Evolutionary conservation across 495 filamentous ascomycete genomes (phyloP).

Genomic region (Aspergillus carlsbadensis): DNA sequence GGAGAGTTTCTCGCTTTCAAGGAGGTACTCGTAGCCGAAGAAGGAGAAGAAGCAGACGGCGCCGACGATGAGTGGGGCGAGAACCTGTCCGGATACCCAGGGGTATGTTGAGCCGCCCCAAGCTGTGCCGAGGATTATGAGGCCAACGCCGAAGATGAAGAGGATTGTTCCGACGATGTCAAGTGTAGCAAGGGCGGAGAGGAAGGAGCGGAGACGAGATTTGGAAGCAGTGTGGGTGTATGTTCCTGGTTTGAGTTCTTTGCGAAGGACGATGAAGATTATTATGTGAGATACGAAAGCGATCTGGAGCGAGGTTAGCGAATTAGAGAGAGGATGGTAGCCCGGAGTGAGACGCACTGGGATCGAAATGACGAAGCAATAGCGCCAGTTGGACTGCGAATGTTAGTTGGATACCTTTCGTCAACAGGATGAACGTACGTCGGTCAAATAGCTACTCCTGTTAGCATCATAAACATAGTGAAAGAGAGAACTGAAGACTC

Average conservation of each 20-base stretch:
- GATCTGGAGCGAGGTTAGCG: constrained; percentile 21
- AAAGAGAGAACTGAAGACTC: constrained; percentile 4
- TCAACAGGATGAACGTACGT: constrained; percentile 14
- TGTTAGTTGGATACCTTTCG: constrained; percentile 26
- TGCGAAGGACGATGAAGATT: constrained; percentile 30
- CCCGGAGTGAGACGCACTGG: constrained; percentile 34
- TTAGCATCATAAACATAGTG: not conserved
- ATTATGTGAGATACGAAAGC: constrained; percentile 28
- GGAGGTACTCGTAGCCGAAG: constrained; percentile 54
- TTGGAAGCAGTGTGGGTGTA: constrained; percentile 19
- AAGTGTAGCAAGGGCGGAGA: constrained; percentile 46
- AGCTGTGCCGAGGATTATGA: constrained; percentile 56
- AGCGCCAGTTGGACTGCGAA: constrained; percentile 49
- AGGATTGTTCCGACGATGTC: constrained; percentile 55
- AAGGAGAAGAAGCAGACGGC: constrained; percentile 44
- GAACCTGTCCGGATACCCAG: constrained; percentile 50
- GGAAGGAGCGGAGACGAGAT: constrained; percentile 18
- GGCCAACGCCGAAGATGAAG: constrained; percentile 58
- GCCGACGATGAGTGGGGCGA: constrained; percentile 53
- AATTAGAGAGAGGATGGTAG: not conserved
- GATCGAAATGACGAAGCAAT: constrained; percentile 59
- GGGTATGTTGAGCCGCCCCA: constrained; percentile 58
- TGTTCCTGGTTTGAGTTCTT: constrained; percentile 32
- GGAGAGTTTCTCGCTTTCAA: constrained; percentile 48
- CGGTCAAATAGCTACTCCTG: constrained; percentile 23